Base-by-base conservation (phyloP, 225 moss, liverwort and hornwort genomes). In the Climacium dendroides region DNA sequence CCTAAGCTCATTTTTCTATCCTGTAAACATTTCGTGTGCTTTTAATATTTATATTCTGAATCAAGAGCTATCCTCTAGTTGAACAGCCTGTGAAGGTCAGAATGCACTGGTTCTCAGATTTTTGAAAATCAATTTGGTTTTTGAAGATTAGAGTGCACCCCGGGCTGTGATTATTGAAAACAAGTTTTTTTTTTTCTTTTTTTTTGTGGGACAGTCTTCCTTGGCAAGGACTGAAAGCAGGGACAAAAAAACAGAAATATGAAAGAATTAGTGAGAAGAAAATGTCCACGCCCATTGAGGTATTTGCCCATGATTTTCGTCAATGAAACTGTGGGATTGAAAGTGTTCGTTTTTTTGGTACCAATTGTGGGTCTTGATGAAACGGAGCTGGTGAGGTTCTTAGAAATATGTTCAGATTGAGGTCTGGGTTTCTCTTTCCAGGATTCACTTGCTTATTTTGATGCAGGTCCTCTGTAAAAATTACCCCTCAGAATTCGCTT, bases 151-250 rank as follows among this genome's bases (percentile, higher is more conserved):
- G 76, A 80, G 84, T 84, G 47, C 39, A 78, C 28, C 34, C 5
- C 4, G 45, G 61, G 55, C 28, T 84, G 62, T 66, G 37, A 60
- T 48, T 77, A 37, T 62, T 82, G 47, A 24, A 71, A 15, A 24
- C 10, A 76, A 52, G 72, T 30, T 78, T 85, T 72, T 20, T 80
- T 67, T 73, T 78, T 71, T 30, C 72, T 85, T 72, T 20, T 80
- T 67, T 73, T 78, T 71, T 90, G 89, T 87, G 85, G n/a, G 72
- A 35, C 88, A 98, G 98, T 91, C 96, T 98, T 75, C 98, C 98
- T 67, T 98, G 98, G 98, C 98, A 98, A 95, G 98, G 98, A 91
- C 89, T 98, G 85, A 98, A 98, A 90, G 98, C 98, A 76, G 96
- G 96, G 86, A 98, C 96, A 28, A 98, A 98, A 90, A 98, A 98